These are phyloP conservation scores for Staphylotrichum tortipilum DNA, from an alignment of 495 filamentous ascomycete species.

Conservation along the genomic window DNA sequence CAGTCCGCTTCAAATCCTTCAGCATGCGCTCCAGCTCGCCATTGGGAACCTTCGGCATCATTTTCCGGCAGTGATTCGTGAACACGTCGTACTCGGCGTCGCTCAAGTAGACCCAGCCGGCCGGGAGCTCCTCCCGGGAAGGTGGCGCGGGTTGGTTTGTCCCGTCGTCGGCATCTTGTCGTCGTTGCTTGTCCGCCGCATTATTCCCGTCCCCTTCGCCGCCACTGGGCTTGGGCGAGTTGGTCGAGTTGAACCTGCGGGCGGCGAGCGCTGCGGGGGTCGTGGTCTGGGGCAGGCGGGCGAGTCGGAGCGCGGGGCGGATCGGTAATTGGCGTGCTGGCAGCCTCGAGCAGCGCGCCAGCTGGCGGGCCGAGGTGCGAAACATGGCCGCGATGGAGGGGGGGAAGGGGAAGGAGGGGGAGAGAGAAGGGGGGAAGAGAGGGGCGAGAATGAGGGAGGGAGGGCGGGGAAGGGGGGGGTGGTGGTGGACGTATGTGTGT, in stretches of 20 bases:
- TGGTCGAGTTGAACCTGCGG: slow-evolving; percentile 22
- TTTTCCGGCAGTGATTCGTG: background rate
- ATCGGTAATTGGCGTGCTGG: slow-evolving; percentile 17
- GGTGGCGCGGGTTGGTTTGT: background rate
- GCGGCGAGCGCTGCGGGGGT: slow-evolving; percentile 2
- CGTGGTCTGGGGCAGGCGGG: slow-evolving; percentile 11
- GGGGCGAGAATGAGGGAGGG: too few relatives aligned
- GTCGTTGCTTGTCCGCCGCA: background rate
- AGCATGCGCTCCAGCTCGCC: slow-evolving; percentile 1
- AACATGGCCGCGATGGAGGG: slow-evolving; percentile 18
- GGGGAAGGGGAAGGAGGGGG: background rate
- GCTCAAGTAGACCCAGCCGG: slow-evolving; percentile 29
- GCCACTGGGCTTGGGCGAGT: slow-evolving; percentile 7
- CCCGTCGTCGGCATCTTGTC: too few relatives aligned
- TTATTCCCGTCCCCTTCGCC: slow-evolving; percentile 4
- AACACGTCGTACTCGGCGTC: slow-evolving; percentile 22
- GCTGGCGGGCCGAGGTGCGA: slow-evolving; percentile 22
- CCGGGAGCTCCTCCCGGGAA: slow-evolving; percentile 11
- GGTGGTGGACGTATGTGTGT: too few relatives aligned
- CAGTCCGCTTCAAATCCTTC: slow-evolving; percentile 12
- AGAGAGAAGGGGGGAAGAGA: background rate
- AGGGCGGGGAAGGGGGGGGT: too few relatives aligned
- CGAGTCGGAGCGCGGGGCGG: slow-evolving; percentile 9
- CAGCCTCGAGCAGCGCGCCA: slow-evolving; percentile 20
- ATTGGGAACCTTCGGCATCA: too few relatives aligned